Evolutionary conservation across 495 filamentous ascomycete species (phyloP).

Genomic region (Hypoxylon fragiforme): DNA sequence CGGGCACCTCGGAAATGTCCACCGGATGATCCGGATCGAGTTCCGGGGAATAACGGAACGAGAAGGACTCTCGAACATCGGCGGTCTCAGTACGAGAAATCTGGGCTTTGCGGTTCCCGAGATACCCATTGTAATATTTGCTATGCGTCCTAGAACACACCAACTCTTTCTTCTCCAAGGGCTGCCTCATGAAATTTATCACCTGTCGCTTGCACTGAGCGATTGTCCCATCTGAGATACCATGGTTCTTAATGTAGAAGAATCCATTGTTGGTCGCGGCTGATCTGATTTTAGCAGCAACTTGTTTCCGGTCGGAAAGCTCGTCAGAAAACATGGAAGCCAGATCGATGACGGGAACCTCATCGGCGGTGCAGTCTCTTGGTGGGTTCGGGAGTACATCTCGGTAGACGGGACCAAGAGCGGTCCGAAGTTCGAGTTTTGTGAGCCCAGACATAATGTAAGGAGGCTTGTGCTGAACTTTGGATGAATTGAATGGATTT

Average conservation of each 20-base stretch:
- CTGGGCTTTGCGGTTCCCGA: constrained; percentile 33
- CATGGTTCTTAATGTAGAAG: constrained; percentile 61
- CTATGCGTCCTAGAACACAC: constrained; percentile 33
- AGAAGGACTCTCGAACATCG: constrained; percentile 49
- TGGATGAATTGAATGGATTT: neutral
- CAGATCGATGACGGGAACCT: constrained; percentile 61
- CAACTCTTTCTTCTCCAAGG: constrained; percentile 47
- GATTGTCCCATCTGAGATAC: constrained; percentile 52
- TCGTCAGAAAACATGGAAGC: constrained; percentile 43
- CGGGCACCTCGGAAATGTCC: constrained; percentile 38
- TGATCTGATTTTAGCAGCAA: constrained; percentile 46
- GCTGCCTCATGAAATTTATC: constrained; percentile 52
- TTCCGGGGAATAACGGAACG: constrained; percentile 49
- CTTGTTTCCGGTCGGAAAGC: constrained; percentile 40
- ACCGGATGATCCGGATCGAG: constrained; percentile 50
- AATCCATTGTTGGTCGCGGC: constrained; percentile 56
- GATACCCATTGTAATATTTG: constrained; percentile 39
- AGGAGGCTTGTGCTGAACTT: no score
- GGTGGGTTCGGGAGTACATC: constrained; percentile 43
- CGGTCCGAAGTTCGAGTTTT: constrained; percentile 47
- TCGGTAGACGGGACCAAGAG: constrained; percentile 45
- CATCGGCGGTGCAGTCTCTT: constrained; percentile 50
- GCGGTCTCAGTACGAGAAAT: constrained; percentile 43
- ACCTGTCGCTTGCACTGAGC: constrained; percentile 47
- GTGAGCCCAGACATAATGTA: constrained; percentile 30